A percentile compares a stretch with the other conserved stretches of the same genome.
Conservation (phyloP, 352 stramenopile species). For the Pythium monospermum region DNA sequence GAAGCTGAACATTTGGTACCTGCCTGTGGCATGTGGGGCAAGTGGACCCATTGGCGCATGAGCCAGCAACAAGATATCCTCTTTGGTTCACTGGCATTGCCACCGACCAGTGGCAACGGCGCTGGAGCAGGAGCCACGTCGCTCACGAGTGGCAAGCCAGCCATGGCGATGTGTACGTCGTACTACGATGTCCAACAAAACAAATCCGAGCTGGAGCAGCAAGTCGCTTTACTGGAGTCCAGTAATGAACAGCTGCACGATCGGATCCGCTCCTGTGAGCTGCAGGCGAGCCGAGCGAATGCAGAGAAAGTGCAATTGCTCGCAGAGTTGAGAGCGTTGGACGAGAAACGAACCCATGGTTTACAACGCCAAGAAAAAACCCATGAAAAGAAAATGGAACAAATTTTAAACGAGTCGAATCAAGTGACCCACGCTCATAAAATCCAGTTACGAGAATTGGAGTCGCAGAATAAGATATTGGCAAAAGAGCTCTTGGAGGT, state of each 20-base stretch:
- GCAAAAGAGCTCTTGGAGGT: conserved; percentile 1
- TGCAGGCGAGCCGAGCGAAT: conserved; percentile 19
- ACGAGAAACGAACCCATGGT: conserved; percentile 46
- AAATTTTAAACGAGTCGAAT: conserved; percentile 50
- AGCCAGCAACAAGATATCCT: conserved; percentile 54
- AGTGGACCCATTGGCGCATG: conserved; percentile 85
- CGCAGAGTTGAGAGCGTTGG: conserved; percentile 35
- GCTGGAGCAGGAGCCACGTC: not conserved
- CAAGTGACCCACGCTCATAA: conserved; percentile 46
- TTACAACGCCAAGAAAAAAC: conserved; percentile 28
- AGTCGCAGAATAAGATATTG: conserved; percentile 16
- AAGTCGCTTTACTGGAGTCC: conserved; percentile 26
- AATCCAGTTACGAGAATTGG: conserved; percentile 20
- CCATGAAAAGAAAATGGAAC: conserved; percentile 45
- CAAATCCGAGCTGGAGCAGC: conserved; percentile 48
- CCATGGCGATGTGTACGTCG: conserved; percentile 74
- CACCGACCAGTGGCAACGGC: conserved; percentile 1
- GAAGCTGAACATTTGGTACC: conserved; percentile 76
- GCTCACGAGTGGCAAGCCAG: conserved; percentile 31
- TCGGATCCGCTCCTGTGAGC: conserved; percentile 21
- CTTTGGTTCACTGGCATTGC: conserved; percentile 17
- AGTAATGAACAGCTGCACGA: conserved; percentile 25
- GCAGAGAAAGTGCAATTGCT: conserved; percentile 33
- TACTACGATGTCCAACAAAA: conserved; percentile 81
- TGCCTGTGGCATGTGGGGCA: conserved; percentile 76